phyloP scores from a whole-genome alignment of 2,329 filamentous ascomycete species.

The Colletotrichum sublineola region DNA sequence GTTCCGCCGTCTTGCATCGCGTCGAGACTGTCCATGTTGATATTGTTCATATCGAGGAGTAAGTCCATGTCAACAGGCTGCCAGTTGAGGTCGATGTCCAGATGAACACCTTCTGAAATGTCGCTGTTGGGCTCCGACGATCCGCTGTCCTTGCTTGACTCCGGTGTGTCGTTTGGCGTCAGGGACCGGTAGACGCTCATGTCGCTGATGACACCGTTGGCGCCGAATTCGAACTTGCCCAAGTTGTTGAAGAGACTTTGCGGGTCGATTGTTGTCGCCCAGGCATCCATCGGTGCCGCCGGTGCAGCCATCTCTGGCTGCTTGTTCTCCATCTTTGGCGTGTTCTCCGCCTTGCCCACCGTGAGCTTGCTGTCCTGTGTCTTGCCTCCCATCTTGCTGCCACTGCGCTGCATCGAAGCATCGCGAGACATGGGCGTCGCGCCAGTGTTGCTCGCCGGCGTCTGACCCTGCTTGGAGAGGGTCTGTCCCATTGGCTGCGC shows the following conservation, averaged over 20 bases:
- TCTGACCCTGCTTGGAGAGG: conserved; percentile 63
- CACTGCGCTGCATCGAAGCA: conserved; percentile 64
- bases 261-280: conserved; percentile 58
- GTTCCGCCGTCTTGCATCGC: conserved; percentile 30
- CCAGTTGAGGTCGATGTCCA: conserved; percentile 69
- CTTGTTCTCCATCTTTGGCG: conserved; percentile 47
- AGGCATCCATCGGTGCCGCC: conserved; percentile 45
- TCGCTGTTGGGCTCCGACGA: conserved; percentile 73
- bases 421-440: conserved; percentile 66
- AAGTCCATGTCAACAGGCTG: conserved; percentile 62
- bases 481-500: conserved; percentile 57
- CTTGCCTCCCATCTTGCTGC: conserved; percentile 59
- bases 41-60: conserved; percentile 58
- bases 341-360: conserved; percentile 48
- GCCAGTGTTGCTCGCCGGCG: conserved; percentile 56
- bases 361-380: conserved; percentile 51
- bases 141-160: conserved; percentile 72
- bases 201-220: conserved; percentile 65
- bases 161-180: conserved; percentile 74
- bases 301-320: conserved; percentile 47
- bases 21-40: conserved; percentile 50
- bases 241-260: conserved; percentile 59
- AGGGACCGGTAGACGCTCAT: conserved; percentile 66
- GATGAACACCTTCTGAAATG: conserved; percentile 66
- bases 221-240: conserved; percentile 56